Percentiles rank a stretch among this genome's conserved stretches.
Evolutionary conservation across 208 protist species (phyloP).

Genomic region (Phytomonas sp.): DNA sequence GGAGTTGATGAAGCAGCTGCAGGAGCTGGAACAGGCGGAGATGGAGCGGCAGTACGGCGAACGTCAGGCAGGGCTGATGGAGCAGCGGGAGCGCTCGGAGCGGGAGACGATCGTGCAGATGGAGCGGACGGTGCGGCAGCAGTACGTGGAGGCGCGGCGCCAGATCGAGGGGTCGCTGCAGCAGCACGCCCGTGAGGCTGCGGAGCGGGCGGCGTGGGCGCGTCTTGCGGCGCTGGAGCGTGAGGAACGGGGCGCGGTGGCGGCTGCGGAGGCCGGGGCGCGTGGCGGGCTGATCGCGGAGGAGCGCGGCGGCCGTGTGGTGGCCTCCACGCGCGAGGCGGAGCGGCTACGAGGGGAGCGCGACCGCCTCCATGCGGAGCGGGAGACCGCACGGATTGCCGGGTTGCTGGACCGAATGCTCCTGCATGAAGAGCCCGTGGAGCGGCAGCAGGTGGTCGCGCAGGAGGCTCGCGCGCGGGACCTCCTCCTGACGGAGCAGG

Average conservation of each 20-base stretch:
- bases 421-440: conserved; percentile 8
- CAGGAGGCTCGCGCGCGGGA: conserved; percentile 16
- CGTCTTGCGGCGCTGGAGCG: conserved; percentile 4
- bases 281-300: conserved; percentile 19
- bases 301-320: conserved; percentile 20
- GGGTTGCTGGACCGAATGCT: not conserved
- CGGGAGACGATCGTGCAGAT: conserved; percentile 17
- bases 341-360: conserved; percentile 29
- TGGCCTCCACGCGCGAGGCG: conserved; percentile 21
- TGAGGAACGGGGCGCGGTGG: not conserved
- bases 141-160: conserved; percentile 14
- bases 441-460: conserved; percentile 7
- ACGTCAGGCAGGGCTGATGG: conserved; percentile 8
- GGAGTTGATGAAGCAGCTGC: conserved; percentile 9
- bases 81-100: conserved; percentile 11
- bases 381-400: conserved; percentile 3
- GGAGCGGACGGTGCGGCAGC: conserved; percentile 14
- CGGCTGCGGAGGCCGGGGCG: conserved; percentile 12
- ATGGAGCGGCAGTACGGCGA: conserved; percentile 1
- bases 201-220: not conserved
- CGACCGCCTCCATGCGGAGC: conserved; percentile 14
- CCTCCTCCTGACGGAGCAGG: conserved; percentile 14
- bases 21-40: conserved; percentile 7
- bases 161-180: not conserved
- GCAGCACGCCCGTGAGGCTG: not conserved